These are phyloP conservation scores for Fomitiporia mediterranea DNA, from an alignment of 1,284 basidiomycete species.

Conservation along the genomic window DNA sequence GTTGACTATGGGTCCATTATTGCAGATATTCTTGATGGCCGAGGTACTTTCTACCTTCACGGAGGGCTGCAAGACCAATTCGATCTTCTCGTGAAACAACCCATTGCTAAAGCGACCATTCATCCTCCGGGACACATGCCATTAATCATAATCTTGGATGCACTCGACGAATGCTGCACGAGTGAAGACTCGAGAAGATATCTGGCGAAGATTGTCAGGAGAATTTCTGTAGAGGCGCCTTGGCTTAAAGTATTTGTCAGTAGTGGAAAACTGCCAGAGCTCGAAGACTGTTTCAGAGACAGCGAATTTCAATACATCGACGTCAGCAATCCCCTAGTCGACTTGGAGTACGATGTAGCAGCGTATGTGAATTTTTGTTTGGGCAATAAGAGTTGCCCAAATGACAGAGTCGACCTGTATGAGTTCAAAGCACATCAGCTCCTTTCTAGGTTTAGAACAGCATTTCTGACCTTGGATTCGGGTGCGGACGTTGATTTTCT, in stretches of 20 bases:
- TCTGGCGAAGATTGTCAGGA: neutral
- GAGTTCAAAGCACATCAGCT: neutral
- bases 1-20: neutral
- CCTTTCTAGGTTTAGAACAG: neutral
- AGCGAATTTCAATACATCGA: neutral
- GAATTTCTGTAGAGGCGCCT: neutral
- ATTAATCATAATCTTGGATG: constrained; percentile 9
- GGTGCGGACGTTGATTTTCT: too few species aligned
- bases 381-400: neutral
- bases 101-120: neutral
- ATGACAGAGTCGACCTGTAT: neutral
- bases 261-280: neutral
- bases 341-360: neutral
- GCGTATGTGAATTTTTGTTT: neutral
- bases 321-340: neutral
- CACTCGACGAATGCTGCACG: constrained; percentile 1
- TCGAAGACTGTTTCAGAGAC: neutral
- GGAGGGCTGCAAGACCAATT: neutral
- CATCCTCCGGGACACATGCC: neutral
- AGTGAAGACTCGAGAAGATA: neutral
- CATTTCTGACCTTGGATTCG: neutral
- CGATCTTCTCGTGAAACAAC: neutral
- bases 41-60: neutral
- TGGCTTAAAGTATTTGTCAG: constrained; percentile 8
- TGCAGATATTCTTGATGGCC: neutral